Conservation (phyloP, 2,329 filamentous ascomycete species). For the Pseudovirgaria hyperparasitica region DNA sequence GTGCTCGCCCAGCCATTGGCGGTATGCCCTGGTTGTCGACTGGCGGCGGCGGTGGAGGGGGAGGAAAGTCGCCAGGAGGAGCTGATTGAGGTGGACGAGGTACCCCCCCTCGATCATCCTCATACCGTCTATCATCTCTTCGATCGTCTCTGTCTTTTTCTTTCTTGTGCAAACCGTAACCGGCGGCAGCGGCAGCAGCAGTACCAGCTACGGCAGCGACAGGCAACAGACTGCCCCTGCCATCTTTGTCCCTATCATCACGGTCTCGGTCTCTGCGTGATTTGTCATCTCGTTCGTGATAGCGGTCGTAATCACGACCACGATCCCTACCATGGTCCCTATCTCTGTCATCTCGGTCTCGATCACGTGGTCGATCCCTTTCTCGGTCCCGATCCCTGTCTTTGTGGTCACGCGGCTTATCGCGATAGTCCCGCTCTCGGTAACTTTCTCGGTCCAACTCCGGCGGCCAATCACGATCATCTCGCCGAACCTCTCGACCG, state of each 20-base stretch:
- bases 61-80: too few relatives aligned
- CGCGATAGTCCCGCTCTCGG: conserved; percentile 5
- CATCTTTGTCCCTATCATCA: conserved; percentile 7
- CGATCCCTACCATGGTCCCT: conserved; percentile 6
- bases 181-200: conserved; percentile 15
- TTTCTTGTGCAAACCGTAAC: too few relatives aligned
- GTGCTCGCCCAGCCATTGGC: too few relatives aligned
- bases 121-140: too few relatives aligned
- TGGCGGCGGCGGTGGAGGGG: too few relatives aligned
- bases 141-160: background rate
- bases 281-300: conserved; percentile 3
- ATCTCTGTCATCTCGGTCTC: conserved; percentile 7
- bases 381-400: conserved; percentile 7
- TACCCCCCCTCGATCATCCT: too few relatives aligned
- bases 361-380: conserved; percentile 5
- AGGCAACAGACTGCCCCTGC: conserved; percentile 5
- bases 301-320: conserved; percentile 19
- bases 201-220: conserved; percentile 9
- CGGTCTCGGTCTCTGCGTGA: conserved; percentile 10
- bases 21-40: too few relatives aligned
- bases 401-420: too few relatives aligned
- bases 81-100: too few relatives aligned
- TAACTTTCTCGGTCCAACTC: conserved; percentile 8
- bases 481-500: conserved; percentile 7
- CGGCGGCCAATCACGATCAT: conserved; percentile 5